phyloP scores from a whole-genome alignment of 441 rosid genomes.

The Viola pubescens region DNA sequence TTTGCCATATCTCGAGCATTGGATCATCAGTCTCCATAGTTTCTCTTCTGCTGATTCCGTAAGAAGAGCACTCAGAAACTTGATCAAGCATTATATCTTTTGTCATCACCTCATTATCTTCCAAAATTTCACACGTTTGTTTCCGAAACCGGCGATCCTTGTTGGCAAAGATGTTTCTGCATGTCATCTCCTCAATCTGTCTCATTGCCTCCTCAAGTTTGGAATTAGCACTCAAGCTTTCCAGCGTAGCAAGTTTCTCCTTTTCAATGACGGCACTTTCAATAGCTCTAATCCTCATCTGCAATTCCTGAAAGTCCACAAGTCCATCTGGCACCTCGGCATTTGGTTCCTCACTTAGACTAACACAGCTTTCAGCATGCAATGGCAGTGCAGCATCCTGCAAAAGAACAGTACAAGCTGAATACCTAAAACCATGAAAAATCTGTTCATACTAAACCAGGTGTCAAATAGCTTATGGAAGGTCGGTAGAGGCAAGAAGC shows the following conservation, averaged over 20 bases:
- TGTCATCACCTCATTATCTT: slow-evolving; percentile 56
- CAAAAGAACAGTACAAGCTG: slow-evolving; percentile 7
- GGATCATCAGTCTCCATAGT: slow-evolving; percentile 43
- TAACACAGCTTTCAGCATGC: slow-evolving; percentile 27
- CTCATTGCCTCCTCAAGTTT: slow-evolving; percentile 45
- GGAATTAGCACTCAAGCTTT: slow-evolving; percentile 36
- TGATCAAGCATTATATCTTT: slow-evolving; percentile 96
- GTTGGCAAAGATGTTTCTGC: slow-evolving; percentile 20
- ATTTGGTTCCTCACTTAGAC: slow-evolving; percentile 24
- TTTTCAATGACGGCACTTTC: slow-evolving; percentile 52
- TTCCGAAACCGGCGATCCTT: slow-evolving; percentile 27
- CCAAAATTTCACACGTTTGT: slow-evolving; percentile 33
- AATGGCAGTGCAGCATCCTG: slow-evolving; percentile 35
- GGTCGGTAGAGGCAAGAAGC: not conserved
- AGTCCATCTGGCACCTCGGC: slow-evolving; percentile 21
- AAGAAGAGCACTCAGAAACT: slow-evolving; percentile 73
- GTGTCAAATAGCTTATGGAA: too few relatives aligned
- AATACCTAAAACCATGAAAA: slow-evolving; percentile 4
- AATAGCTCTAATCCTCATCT: slow-evolving; percentile 50
- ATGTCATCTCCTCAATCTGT: slow-evolving; percentile 50
- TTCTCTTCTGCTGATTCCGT: slow-evolving; percentile 64
- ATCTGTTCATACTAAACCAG: not conserved
- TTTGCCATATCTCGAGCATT: slow-evolving; percentile 62
- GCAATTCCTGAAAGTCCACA: slow-evolving; percentile 46
- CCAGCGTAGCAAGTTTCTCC: slow-evolving; percentile 45